Percentiles rank a stretch among this genome's conserved stretches.
Conservation (phyloP, 805 yeast species). For the Priceomyces medius region DNA sequence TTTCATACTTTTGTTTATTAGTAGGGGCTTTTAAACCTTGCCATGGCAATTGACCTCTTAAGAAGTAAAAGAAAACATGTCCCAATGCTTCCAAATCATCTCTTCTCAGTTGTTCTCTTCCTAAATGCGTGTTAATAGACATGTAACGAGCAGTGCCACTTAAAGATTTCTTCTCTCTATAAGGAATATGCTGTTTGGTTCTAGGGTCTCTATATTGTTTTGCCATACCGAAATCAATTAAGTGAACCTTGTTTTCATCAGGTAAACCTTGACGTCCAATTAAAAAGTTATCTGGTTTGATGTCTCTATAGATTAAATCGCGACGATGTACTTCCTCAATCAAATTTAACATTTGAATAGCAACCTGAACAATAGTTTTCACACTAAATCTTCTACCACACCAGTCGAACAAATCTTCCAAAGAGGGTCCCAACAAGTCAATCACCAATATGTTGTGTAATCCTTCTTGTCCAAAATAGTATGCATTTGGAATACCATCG, state of each 20-base stretch:
- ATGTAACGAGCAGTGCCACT: constrained; percentile 86
- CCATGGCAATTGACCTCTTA: constrained; percentile 83
- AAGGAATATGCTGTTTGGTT: constrained; percentile 78
- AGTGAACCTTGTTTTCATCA: constrained; percentile 65
- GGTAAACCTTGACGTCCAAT: constrained; percentile 61
- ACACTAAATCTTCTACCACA: constrained; percentile 74
- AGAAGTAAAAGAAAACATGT: constrained; percentile 76
- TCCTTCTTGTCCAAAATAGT: constrained; percentile 84
- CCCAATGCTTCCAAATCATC: constrained; percentile 82
- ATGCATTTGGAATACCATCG: constrained; percentile 78
- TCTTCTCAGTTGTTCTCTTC: constrained; percentile 79
- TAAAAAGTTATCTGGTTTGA: constrained; percentile 80
- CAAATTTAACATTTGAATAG: constrained; percentile 73
- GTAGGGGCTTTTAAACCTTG: constrained; percentile 88
- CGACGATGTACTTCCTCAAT: constrained; percentile 75
- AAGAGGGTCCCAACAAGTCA: constrained; percentile 75
- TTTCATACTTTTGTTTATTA: constrained; percentile 79
- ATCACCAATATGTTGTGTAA: constrained; percentile 74
- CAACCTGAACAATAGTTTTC: constrained; percentile 71
- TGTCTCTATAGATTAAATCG: constrained; percentile 76
- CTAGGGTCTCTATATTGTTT: constrained; percentile 80
- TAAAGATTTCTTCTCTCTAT: constrained; percentile 74
- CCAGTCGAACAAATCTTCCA: constrained; percentile 86
- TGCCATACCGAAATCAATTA: constrained; percentile 87
- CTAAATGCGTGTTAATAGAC: constrained; percentile 87